Conservation (phyloP, 140 eudicot species). For the Senecio squalidus region DNA sequence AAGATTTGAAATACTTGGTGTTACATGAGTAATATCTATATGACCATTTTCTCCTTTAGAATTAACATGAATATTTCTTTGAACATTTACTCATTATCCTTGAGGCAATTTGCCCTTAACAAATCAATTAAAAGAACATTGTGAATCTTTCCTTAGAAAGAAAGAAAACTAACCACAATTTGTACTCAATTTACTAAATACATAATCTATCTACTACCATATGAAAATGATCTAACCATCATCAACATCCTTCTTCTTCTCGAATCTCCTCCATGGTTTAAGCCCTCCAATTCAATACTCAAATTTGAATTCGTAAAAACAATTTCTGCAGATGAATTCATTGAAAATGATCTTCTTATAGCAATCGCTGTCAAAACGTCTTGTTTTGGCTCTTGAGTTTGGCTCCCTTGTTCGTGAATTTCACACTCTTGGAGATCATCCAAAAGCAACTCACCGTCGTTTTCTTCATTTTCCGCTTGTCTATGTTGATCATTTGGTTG, state of each 20-base stretch:
- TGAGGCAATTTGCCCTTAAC: no score
- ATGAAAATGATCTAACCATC: constrained; percentile 15
- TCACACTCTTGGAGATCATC: constrained; percentile 3
- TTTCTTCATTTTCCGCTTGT: constrained; percentile 11
- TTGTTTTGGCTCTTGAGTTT: neutral
- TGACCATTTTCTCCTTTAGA: no score
- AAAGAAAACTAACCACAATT: neutral
- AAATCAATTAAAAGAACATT: no score
- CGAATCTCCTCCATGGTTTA: neutral
- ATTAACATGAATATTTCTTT: no score
- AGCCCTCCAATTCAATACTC: neutral
- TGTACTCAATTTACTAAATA: neutral
- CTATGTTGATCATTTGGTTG: constrained; percentile 7
- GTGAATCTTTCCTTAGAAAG: no score
- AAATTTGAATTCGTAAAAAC: neutral
- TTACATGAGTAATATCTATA: no score
- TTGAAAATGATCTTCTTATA: constrained; percentile 3
- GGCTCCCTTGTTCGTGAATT: neutral
- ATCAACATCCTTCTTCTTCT: constrained; percentile 3
- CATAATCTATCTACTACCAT: constrained; percentile 7
- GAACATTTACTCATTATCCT: no score
- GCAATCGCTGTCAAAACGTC: neutral
- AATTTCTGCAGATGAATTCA: constrained; percentile 8
- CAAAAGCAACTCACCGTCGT: constrained; percentile 3
- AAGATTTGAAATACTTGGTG: no score